Conservation (phyloP, 2,329 filamentous ascomycete genomes). For the Didymella arachidicola region DNA sequence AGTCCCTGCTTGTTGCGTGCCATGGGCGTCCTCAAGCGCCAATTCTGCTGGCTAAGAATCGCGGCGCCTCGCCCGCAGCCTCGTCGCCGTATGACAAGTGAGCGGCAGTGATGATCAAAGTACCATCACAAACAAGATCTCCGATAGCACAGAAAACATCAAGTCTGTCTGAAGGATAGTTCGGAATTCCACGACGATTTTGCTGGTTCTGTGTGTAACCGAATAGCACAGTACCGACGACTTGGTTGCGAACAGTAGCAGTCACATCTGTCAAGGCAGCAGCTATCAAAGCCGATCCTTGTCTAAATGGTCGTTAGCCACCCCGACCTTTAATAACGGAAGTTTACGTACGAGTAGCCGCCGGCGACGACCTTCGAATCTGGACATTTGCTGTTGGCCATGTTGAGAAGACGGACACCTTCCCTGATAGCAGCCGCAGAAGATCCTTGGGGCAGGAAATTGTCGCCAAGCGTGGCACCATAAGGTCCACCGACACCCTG, state of each 20-base stretch:
- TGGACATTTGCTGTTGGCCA: constrained; percentile 51
- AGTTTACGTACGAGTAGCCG: constrained; percentile 51
- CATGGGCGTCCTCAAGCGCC: not conserved
- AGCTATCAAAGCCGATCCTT: constrained; percentile 52
- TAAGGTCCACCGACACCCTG: constrained; percentile 50
- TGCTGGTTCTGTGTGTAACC: constrained; percentile 53
- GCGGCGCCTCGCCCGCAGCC: constrained; percentile 34
- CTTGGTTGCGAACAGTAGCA: constrained; percentile 38
- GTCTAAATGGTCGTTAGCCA: constrained; percentile 31
- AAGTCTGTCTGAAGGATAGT: constrained; percentile 45
- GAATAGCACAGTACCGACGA: constrained; percentile 52
- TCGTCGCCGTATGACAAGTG: constrained; percentile 46
- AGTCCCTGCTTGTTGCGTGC: no score
- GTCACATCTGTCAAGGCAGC: constrained; percentile 43
- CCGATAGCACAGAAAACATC: constrained; percentile 48
- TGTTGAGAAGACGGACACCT: constrained; percentile 46
- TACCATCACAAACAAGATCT: constrained; percentile 49
- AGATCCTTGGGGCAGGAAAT: constrained; percentile 45
- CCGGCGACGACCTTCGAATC: constrained; percentile 49
- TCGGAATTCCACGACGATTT: constrained; percentile 47
- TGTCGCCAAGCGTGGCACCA: constrained; percentile 45
- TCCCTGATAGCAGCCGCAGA: constrained; percentile 44
- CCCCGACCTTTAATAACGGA: not conserved
- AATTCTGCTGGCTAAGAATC: constrained; percentile 38
- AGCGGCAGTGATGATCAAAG: constrained; percentile 42